These are phyloP conservation scores for Salvia hispanica DNA, from an alignment of 257 asterid genomes.

Conservation along the genomic window DNA sequence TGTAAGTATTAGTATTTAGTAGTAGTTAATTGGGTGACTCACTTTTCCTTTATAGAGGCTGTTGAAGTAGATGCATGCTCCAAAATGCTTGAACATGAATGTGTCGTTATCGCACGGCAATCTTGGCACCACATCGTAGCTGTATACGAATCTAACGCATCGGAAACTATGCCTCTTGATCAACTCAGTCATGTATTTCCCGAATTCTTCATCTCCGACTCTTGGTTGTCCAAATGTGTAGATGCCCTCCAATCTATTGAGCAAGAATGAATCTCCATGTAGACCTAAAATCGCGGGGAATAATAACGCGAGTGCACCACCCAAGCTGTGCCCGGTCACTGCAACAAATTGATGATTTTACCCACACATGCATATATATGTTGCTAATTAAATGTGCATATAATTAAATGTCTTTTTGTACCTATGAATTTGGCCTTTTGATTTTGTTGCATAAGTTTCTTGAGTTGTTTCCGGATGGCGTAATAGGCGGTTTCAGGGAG, in stretches of 20 bases:
- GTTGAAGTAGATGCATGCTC: slow-evolving; percentile 53
- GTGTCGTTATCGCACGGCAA: slow-evolving; percentile 55
- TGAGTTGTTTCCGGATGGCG: slow-evolving; percentile 39
- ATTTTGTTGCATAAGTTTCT: slow-evolving; percentile 20
- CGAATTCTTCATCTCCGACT: slow-evolving; percentile 48
- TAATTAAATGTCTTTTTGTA: too few relatives aligned
- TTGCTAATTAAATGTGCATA: too few relatives aligned
- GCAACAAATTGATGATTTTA: too few relatives aligned
- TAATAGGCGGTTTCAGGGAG: slow-evolving; percentile 46
- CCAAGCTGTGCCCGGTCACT: slow-evolving; percentile 61
- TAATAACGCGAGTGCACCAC: slow-evolving; percentile 53
- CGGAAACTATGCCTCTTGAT: slow-evolving; percentile 27
- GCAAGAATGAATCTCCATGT: too few relatives aligned
- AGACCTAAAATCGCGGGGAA: slow-evolving; percentile 37
- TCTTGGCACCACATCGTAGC: slow-evolving; percentile 54
- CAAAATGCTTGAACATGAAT: slow-evolving; percentile 62
- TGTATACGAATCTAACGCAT: slow-evolving; percentile 45
- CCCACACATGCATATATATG: too few relatives aligned
- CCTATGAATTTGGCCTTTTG: slow-evolving; percentile 36
- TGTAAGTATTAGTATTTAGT: too few relatives aligned
- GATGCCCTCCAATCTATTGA: slow-evolving; percentile 38
- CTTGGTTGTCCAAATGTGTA: slow-evolving; percentile 65
- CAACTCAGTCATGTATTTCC: slow-evolving; percentile 34
- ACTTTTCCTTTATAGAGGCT: slow-evolving; percentile 50
- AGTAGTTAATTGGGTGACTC: background rate